Percentiles rank a stretch among this genome's conserved stretches.
Evolutionary conservation across 805 yeast species (phyloP).

Genomic region (Suhomyces sp.): DNA sequence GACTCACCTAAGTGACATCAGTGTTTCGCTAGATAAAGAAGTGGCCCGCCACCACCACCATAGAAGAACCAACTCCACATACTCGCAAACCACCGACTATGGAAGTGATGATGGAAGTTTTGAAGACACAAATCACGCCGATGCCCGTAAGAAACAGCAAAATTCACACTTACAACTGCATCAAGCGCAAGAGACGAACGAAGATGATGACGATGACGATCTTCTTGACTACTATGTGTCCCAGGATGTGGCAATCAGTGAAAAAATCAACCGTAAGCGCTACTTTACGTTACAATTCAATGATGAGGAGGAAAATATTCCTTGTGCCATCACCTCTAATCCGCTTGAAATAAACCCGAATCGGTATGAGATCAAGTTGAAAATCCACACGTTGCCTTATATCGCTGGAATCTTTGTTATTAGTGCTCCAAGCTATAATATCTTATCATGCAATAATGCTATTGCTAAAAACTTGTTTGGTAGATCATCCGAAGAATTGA

Average conservation of each 20-base stretch:
- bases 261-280: slow-evolving; percentile 50
- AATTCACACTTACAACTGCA: not conserved
- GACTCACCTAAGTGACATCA: slow-evolving; percentile 18
- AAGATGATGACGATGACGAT: slow-evolving; percentile 11
- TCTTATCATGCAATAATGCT: slow-evolving; percentile 76
- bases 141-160: not conserved
- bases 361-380: slow-evolving; percentile 47
- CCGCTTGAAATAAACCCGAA: slow-evolving; percentile 49
- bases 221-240: slow-evolving; percentile 13
- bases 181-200: not conserved
- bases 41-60: slow-evolving; percentile 8
- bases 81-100: not conserved
- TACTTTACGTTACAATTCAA: slow-evolving; percentile 56
- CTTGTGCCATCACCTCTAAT: slow-evolving; percentile 71
- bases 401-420: slow-evolving; percentile 83
- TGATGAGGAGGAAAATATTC: slow-evolving; percentile 47
- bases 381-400: slow-evolving; percentile 76
- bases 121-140: not conserved
- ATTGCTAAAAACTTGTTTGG: slow-evolving; percentile 81
- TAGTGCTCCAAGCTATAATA: slow-evolving; percentile 45
- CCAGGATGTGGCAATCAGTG: slow-evolving; percentile 25
- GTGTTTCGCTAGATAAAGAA: slow-evolving; percentile 26
- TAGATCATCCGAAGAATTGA: slow-evolving; percentile 44
- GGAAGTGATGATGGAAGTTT: not conserved
- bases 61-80: not conserved